Evolutionary conservation across 768 basidiomycete species (phyloP), one percentile per base, ranked within the genome.

Genomic region (Rhizopogon vulgaris): DNA sequence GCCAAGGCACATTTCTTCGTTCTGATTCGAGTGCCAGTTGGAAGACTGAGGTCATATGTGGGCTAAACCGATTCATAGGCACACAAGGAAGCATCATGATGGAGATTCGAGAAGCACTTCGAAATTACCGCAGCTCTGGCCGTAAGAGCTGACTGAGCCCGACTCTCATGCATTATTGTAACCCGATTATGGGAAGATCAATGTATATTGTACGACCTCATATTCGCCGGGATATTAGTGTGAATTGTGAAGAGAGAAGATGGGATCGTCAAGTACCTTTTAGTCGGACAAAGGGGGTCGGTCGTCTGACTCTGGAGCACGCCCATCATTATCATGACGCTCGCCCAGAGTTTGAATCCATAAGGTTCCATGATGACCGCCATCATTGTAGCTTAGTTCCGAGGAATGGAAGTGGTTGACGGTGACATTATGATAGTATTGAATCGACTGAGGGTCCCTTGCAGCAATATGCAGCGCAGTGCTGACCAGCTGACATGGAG

Each of bases 111-210:
- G 41, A 39, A 59, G 58, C 17, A 36, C 48, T 46, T 41, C 41
- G 48, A 55, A 52, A 56, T 52, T 7, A 36, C 36, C 50, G 52
- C 32, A 40, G 51, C 53, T 54, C 30, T 48, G 47, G 41, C 18
- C 30, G 47, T 34, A 56, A 55, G 39, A 43, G 40, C 28, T 30
- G 28, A 30, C 28, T 30, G 28, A 38, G 39, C 22, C 47, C 40
- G 46, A 56, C 59, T 62, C 61, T 61, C 59, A 56, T 49, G 3
- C 61, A 57, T 67, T 67, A 58, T 67, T 67, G 67, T 69, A 58
- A 56, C 54, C 67, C 60, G 18, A 15, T 62, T 67, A 63, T 59
- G 62, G 68, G 30, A 69, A 60, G 56, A 49, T 58, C 63, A 63
- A 64, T 58, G 65, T 62, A 52, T 60, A 39, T 49, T 40, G 45